Evolutionary conservation across 73 alveolate genomes (phyloP), one percentile per base, ranked within the genome.

Genomic region (Tetrahymena thermophila): DNA sequence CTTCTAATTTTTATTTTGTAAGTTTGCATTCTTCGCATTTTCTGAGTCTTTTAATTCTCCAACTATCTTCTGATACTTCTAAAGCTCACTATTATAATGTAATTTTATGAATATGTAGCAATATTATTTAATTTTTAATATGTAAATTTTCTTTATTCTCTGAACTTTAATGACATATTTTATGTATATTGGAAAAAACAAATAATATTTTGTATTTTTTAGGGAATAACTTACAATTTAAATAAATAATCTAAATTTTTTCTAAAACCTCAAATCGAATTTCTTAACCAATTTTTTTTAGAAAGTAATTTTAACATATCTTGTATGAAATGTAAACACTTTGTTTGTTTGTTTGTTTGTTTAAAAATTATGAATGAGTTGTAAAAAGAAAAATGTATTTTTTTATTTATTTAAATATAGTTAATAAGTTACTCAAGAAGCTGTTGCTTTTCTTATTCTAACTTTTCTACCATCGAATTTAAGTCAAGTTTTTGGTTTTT

Each of bases 401-500:
- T 40, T 40, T 40, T 71, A 1, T 10, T 31, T 0, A 13, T 4
- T 9, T 71, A 71, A 71, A 31, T 71, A 8, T n/a, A 71, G 0
- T 8, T 8, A 19, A 71, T 28, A 10, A 71, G 31, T 71, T 71
- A 71, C 89, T 71, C 89, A 0, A 71, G 42, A n/a, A 94, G 55
- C 35, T 94, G 85, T 84, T 56, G 96, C 58, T 97, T 97, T 93
- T 97, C 98, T 15, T 93, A 43, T 93, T 96, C 97, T 28, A 97
- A 96, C 94, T 96, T 95, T 95, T 97, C 95, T 17, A 97, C 98
- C 93, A 97, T 94, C 0, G 96, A 93, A 34, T 97, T 97, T 34
- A 97, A 71, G 93, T 97, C 99, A 43, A 97, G 95, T 56, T 94
- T 96, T 85, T 96, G 97, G 85, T 97, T 95, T 89, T 84, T 95